Percentiles rank a stretch among this genome's conserved stretches.
These are phyloP conservation scores for Suhomyces choctaworum DNA, from an alignment of 1,139 yeast species.

Conservation along the genomic window DNA sequence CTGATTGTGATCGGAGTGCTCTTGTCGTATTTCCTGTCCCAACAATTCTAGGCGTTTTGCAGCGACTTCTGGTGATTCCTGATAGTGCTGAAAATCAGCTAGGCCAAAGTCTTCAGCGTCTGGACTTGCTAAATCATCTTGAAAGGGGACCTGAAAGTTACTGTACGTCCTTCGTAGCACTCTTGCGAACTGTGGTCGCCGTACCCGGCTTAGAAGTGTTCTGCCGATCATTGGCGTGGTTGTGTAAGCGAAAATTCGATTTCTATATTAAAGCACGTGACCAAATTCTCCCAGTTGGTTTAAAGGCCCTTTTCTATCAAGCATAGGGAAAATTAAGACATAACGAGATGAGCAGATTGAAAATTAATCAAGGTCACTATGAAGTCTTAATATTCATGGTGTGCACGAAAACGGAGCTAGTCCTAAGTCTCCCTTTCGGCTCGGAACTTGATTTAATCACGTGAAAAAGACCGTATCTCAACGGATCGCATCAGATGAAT, in stretches of 20 bases:
- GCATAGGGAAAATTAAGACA: too few species aligned
- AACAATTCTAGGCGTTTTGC: conserved; percentile 13
- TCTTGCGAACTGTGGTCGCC: not conserved
- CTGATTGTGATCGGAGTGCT: not conserved
- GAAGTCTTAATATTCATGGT: too few species aligned
- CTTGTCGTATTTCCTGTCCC: not conserved
- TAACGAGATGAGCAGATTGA: too few species aligned
- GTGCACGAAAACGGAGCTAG: too few species aligned
- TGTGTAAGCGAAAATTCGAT: not conserved
- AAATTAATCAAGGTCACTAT: too few species aligned
- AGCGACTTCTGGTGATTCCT: conserved; percentile 32
- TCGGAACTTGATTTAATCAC: not conserved
- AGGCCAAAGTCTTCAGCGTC: conserved; percentile 41
- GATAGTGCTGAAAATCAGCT: conserved; percentile 42
- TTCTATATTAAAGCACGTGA: not conserved
- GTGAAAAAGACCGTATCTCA: too few species aligned
- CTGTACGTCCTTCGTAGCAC: conserved; percentile 14
- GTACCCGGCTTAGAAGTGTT: not conserved
- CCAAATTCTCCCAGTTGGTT: too few species aligned
- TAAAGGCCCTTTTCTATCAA: too few species aligned
- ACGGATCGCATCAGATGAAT: too few species aligned
- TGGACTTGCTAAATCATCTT: conserved; percentile 37
- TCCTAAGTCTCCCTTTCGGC: too few species aligned
- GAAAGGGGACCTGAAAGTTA: conserved; percentile 35
- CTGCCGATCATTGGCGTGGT: not conserved